Evolutionary conservation across 495 filamentous ascomycete genomes (phyloP).

Genomic region (Penicillium waksmanii): DNA sequence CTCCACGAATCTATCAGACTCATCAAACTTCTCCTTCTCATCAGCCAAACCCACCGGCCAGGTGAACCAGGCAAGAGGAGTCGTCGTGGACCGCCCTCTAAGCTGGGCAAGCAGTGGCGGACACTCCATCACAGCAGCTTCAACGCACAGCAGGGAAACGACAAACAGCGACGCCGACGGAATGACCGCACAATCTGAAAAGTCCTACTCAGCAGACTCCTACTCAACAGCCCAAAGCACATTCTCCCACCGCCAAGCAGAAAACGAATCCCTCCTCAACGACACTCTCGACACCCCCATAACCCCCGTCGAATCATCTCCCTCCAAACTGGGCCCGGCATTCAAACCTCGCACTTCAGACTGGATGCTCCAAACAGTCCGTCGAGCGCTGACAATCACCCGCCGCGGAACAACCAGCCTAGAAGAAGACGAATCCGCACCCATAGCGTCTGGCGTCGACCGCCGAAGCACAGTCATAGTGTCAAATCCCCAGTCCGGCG

Average conservation of each 20-base stretch:
- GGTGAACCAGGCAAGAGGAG: constrained; percentile 20
- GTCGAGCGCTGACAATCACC: constrained; percentile 53
- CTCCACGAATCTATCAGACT: constrained; percentile 59
- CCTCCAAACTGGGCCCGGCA: constrained; percentile 36
- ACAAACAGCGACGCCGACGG: constrained; percentile 32
- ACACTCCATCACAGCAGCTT: constrained; percentile 26
- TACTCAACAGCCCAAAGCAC: constrained; percentile 70
- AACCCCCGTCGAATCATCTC: constrained; percentile 27
- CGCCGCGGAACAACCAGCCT: constrained; percentile 32
- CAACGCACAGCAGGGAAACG: constrained; percentile 28
- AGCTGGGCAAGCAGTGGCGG: constrained; percentile 33
- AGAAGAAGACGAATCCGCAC: constrained; percentile 19
- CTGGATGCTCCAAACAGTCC: constrained; percentile 58
- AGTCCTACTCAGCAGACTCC: constrained; percentile 56
- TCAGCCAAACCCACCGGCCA: constrained; percentile 23
- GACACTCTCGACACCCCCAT: constrained; percentile 19
- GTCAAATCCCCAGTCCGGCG: constrained; percentile 5
- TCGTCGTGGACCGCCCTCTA: constrained; percentile 23
- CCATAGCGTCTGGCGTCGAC: constrained; percentile 40
- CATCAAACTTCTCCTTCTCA: constrained; percentile 42
- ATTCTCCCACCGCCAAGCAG: constrained; percentile 63
- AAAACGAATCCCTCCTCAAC: constrained; percentile 65
- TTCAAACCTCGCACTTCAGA: constrained; percentile 46
- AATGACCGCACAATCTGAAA: constrained; percentile 32
- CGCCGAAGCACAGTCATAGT: constrained; percentile 37